Conservation (phyloP, 2,329 filamentous ascomycete genomes). For the Ophiognomonia clavigignenti-juglandacearum region DNA sequence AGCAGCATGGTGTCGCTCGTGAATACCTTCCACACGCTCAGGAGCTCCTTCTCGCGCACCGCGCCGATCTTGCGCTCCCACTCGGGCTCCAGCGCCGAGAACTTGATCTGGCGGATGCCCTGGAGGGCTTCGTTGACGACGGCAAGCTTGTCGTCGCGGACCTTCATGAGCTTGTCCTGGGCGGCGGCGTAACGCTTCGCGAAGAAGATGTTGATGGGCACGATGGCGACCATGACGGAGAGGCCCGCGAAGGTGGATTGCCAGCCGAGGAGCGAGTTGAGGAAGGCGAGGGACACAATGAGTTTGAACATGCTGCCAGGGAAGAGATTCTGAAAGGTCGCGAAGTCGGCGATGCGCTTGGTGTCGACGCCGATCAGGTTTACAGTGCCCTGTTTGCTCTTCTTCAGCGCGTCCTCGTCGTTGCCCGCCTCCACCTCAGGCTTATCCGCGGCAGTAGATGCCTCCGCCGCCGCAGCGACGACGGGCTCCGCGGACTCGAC, state of each 20-base stretch:
- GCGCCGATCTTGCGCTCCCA: conserved; percentile 68
- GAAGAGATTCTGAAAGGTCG: conserved; percentile 62
- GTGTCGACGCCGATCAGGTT: conserved; percentile 76
- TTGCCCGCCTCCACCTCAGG: conserved; percentile 39
- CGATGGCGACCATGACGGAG: conserved; percentile 55
- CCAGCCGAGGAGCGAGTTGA: conserved; percentile 69
- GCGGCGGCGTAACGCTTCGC: conserved; percentile 60
- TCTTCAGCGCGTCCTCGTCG: conserved; percentile 39
- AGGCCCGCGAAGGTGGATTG: conserved; percentile 62
- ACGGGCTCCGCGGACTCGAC: conserved; percentile 24
- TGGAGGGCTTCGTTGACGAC: conserved; percentile 72
- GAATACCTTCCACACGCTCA: conserved; percentile 63
- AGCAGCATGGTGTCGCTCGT: conserved; percentile 57
- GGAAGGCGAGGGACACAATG: conserved; percentile 59
- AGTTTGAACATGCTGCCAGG: conserved; percentile 59
- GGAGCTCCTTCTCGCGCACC: conserved; percentile 62
- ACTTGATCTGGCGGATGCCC: conserved; percentile 81
- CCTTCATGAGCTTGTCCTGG: conserved; percentile 69
- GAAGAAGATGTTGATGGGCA: conserved; percentile 64
- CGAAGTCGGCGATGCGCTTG: conserved; percentile 64
- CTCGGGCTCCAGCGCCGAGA: conserved; percentile 68
- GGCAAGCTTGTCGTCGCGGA: conserved; percentile 69
- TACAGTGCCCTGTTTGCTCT: conserved; percentile 64
- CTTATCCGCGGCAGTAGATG: conserved; percentile 24
- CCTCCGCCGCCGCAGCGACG: conserved; percentile 23